Evolutionary conservation across 768 basidiomycete genomes (phyloP).

Genomic region (Panaeolus papilionaceus): DNA sequence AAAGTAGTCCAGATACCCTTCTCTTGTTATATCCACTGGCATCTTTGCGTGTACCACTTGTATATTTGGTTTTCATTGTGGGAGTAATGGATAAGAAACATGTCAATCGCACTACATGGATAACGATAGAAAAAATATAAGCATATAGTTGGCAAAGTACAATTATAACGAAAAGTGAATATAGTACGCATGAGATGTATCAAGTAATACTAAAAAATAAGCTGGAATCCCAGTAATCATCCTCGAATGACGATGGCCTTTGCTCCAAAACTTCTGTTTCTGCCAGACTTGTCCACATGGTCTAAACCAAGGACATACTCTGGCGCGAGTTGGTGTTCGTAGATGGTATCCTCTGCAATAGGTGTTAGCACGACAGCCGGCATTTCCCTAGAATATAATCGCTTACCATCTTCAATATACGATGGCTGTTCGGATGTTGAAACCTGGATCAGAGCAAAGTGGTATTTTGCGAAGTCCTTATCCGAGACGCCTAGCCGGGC

Average conservation of each 20-base stretch:
- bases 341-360: conserved; percentile 88
- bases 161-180: conserved; percentile 50
- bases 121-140: neutral
- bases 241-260: conserved; percentile 95
- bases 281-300: conserved; percentile 94
- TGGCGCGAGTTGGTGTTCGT: conserved; percentile 95
- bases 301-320: conserved; percentile 96
- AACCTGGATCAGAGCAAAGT: conserved; percentile 91
- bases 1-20: conserved; percentile 50
- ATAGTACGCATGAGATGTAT: conserved; percentile 40
- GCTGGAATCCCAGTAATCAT: conserved; percentile 47
- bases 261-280: conserved; percentile 81
- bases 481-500: conserved; percentile 89
- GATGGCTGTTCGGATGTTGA: conserved; percentile 97
- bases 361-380: neutral
- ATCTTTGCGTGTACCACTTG: conserved; percentile 12
- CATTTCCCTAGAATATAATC: neutral
- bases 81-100: neutral
- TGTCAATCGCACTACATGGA: neutral
- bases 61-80: conserved; percentile 9
- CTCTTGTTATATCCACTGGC: conserved; percentile 23
- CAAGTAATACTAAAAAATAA: conserved; percentile 37
- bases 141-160: conserved; percentile 32
- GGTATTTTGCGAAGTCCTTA: conserved; percentile 94
- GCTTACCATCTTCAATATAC: conserved; percentile 91